Evolutionary conservation across 208 protist species (phyloP).

Genomic region (Cochliopodium minus): DNA sequence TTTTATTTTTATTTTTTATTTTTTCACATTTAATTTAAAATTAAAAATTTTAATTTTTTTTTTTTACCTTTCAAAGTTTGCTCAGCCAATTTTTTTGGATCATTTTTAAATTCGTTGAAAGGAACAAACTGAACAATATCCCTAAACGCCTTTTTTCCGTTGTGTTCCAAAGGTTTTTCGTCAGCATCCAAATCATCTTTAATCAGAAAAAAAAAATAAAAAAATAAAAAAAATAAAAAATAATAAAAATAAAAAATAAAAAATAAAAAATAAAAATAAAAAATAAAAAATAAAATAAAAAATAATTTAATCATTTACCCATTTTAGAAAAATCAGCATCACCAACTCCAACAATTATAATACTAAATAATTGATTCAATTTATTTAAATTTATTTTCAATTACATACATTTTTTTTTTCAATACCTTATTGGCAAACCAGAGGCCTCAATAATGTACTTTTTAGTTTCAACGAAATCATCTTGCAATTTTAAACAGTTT

Average conservation of each 20-base stretch:
- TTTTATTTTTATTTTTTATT: no score
- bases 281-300: neutral
- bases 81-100: no score
- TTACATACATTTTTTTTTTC: no score
- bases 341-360: constrained; percentile 20
- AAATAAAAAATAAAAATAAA: neutral
- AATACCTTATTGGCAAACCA: constrained; percentile 4
- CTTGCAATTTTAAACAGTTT: no score
- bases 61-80: no score
- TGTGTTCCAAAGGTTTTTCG: constrained; percentile 14
- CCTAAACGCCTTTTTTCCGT: constrained; percentile 12
- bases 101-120: constrained; percentile 27
- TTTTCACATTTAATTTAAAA: no score
- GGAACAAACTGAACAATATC: constrained; percentile 34
- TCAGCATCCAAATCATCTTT: constrained; percentile 21
- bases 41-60: no score
- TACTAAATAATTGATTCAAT: neutral
- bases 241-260: no score
- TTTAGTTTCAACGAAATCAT: constrained; percentile 18
- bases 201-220: no score
- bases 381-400: neutral
- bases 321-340: constrained; percentile 21
- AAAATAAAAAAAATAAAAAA: no score
- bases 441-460: constrained; percentile 14
- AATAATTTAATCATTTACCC: neutral